These are phyloP conservation scores for Metschnikowia proteae DNA, from an alignment of 805 yeast genomes.

Conservation along the genomic window DNA sequence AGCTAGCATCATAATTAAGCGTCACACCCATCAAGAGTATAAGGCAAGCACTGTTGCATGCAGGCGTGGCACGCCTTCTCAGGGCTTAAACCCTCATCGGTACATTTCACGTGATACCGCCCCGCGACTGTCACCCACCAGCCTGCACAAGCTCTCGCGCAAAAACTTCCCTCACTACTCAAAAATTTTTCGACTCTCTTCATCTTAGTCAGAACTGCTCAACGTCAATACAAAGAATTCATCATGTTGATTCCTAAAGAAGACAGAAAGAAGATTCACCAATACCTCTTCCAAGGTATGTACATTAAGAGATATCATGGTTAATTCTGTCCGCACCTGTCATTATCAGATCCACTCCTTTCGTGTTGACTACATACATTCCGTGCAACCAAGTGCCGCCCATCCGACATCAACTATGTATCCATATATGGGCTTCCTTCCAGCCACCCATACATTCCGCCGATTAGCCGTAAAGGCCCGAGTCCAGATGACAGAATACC, in stretches of 20 bases:
- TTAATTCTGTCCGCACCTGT: neutral
- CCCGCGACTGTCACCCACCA: slow-evolving; percentile 2
- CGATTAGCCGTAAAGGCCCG: neutral
- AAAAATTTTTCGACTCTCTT: slow-evolving; percentile 14
- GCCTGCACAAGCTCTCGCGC: slow-evolving; percentile 16
- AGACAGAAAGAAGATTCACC: slow-evolving; percentile 99
- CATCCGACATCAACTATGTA: no score
- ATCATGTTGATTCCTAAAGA: slow-evolving; percentile 98
- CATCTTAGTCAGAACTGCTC: slow-evolving; percentile 15
- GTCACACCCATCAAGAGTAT: no score
- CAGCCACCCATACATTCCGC: neutral
- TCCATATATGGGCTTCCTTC: no score
- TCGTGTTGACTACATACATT: no score
- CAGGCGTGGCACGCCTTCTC: neutral
- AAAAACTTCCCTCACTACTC: slow-evolving; percentile 16
- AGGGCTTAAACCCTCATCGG: slow-evolving; percentile 3
- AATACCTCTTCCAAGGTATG: slow-evolving; percentile 97
- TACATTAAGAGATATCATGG: slow-evolving; percentile 19
- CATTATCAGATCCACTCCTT: neutral
- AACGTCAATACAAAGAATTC: slow-evolving; percentile 18
- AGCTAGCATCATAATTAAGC: no score
- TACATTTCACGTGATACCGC: neutral
- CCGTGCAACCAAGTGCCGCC: no score
- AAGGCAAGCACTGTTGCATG: neutral
- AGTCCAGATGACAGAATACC: neutral